Percentiles rank a stretch among this genome's conserved stretches.
Conservation (phyloP, 2,329 filamentous ascomycete species). For the Talaromyces marneffei region DNA sequence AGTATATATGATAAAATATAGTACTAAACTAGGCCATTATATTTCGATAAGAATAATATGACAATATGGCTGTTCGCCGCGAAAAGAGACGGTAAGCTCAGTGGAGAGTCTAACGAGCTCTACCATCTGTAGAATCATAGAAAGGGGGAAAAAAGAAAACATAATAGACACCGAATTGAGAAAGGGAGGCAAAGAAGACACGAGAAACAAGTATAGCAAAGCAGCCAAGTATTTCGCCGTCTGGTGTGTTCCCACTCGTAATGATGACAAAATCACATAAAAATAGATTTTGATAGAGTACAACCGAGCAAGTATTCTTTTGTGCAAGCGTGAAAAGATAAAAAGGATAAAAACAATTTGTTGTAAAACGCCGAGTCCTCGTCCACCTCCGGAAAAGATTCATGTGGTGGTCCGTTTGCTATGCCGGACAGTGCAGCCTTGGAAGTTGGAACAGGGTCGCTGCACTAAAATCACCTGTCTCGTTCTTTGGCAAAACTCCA, state of each 20-base stretch:
- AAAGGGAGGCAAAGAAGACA: background rate
- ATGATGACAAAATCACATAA: slow-evolving; percentile 1
- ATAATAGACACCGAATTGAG: background rate
- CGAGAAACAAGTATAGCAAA: background rate
- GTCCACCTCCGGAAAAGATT: background rate
- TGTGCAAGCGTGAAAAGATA: background rate
- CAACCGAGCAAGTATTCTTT: slow-evolving; percentile 7
- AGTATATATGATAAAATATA: background rate
- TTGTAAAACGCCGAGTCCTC: slow-evolving; percentile 10
- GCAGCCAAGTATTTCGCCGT: background rate
- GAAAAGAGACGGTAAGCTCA: background rate
- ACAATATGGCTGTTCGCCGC: background rate
- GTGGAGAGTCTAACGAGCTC: background rate
- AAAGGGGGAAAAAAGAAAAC: too few relatives aligned
- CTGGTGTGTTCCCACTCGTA: background rate
- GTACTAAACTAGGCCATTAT: background rate
- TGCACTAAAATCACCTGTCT: background rate
- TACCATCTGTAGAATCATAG: background rate
- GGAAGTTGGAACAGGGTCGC: background rate
- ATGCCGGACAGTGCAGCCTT: background rate
- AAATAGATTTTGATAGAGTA: slow-evolving; percentile 11
- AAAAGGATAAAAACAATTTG: background rate
- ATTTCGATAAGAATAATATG: background rate
- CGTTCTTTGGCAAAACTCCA: slow-evolving; percentile 11
- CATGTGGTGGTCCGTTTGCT: background rate